These are phyloP conservation scores for Aurifilum marmelostoma DNA, from an alignment of 2,329 filamentous ascomycete species.

Conservation along the genomic window DNA sequence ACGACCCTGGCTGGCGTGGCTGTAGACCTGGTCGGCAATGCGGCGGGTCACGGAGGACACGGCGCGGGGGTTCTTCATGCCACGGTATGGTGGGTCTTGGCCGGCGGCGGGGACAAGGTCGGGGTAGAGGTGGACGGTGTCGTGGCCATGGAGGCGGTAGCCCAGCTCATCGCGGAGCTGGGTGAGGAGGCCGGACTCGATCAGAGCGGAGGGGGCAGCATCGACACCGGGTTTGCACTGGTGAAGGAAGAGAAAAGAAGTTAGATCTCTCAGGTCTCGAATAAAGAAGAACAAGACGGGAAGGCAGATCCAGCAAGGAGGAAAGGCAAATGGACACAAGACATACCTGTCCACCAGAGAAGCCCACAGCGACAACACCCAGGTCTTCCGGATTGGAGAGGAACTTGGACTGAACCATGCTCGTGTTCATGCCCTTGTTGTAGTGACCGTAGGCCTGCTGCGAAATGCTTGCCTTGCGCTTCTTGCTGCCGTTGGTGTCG, in stretches of 20 bases:
- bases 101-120: conserved; percentile 65
- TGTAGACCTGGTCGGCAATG: conserved; percentile 84
- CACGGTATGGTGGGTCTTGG: conserved; percentile 76
- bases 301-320: neutral
- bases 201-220: conserved; percentile 84
- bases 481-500: conserved; percentile 13
- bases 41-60: conserved; percentile 83
- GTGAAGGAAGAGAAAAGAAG: conserved; percentile 4
- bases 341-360: conserved; percentile 91
- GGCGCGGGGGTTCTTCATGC: conserved; percentile 91
- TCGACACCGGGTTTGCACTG: conserved; percentile 94
- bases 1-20: conserved; percentile 79
- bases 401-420: conserved; percentile 69
- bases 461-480: conserved; percentile 30
- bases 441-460: conserved; percentile 24
- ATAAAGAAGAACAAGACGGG: neutral
- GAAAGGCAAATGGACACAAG: neutral
- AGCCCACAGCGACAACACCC: conserved; percentile 91
- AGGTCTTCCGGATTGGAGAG: conserved; percentile 78
- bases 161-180: conserved; percentile 84
- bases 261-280: neutral
- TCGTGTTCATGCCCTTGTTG: conserved; percentile 50
- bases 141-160: conserved; percentile 85
- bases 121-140: conserved; percentile 78
- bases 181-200: conserved; percentile 81